These are phyloP conservation scores for Malus hybrid DNA, from an alignment of 331 rosid species.

Conservation along the genomic window DNA sequence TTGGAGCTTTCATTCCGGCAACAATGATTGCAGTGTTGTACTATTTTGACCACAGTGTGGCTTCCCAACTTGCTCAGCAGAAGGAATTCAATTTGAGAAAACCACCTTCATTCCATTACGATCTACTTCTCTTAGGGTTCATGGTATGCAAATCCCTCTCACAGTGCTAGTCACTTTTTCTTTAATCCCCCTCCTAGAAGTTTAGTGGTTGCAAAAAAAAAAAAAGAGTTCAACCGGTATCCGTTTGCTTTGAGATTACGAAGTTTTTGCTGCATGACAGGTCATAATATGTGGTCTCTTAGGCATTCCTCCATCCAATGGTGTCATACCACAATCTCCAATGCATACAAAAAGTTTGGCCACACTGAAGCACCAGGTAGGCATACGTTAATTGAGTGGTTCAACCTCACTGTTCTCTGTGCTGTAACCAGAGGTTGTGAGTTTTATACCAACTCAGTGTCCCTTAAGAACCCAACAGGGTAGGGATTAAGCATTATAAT, in stretches of 20 bases:
- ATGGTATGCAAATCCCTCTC: slow-evolving; percentile 41
- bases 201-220: neutral
- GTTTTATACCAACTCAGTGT: neutral
- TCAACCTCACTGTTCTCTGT: neutral
- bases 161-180: slow-evolving; percentile 1
- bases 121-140: slow-evolving; percentile 71
- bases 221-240: neutral
- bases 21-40: slow-evolving; percentile 80
- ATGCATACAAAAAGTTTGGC: slow-evolving; percentile 78
- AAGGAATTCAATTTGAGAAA: slow-evolving; percentile 72
- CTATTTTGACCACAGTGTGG: slow-evolving; percentile 84
- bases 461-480: neutral
- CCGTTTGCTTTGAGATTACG: neutral
- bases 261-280: slow-evolving; percentile 30
- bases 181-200: neutral
- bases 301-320: slow-evolving; percentile 78
- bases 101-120: slow-evolving; percentile 75
- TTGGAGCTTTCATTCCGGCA: slow-evolving; percentile 76
- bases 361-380: slow-evolving; percentile 73
- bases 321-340: slow-evolving; percentile 84
- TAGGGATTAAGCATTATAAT: neutral
- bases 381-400: neutral
- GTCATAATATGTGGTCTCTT: slow-evolving; percentile 69
- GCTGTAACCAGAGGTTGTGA: neutral
- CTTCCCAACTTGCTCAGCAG: slow-evolving; percentile 85